A percentile compares a stretch with the other conserved stretches of the same genome.
phyloP scores from a whole-genome alignment of 257 asterid species.

The Solanum bulbocastanum region DNA sequence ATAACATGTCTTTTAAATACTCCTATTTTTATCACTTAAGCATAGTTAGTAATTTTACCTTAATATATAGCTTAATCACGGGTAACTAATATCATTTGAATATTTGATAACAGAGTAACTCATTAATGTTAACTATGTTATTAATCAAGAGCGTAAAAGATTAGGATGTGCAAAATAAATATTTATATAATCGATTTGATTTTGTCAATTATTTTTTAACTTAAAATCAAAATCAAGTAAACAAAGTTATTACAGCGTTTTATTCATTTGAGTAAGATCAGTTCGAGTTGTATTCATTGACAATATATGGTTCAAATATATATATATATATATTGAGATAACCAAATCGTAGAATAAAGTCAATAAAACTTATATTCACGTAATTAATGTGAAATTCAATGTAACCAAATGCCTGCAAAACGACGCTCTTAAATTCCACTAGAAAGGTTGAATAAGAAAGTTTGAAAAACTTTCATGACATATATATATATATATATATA shows the following conservation, averaged over 20 bases:
- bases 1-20: not conserved
- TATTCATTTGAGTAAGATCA: not conserved
- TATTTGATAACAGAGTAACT: not conserved
- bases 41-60: not conserved
- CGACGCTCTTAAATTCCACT: not conserved
- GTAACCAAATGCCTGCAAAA: not conserved
- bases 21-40: not conserved
- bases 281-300: no score
- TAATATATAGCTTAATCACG: not conserved
- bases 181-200: not conserved
- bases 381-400: not conserved
- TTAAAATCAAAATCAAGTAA: not conserved
- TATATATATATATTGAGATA: not conserved
- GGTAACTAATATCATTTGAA: no score
- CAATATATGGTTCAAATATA: not conserved
- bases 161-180: not conserved
- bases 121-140: not conserved
- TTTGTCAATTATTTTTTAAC: not conserved
- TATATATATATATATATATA: no score
- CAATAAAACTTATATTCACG: not conserved
- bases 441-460: not conserved
- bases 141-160: not conserved
- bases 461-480: no score
- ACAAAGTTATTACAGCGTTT: not conserved
- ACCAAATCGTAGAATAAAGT: not conserved